Evolutionary conservation across 192 early-diverging fungal species (phyloP).

Genomic region (Phycomyces nitens): DNA sequence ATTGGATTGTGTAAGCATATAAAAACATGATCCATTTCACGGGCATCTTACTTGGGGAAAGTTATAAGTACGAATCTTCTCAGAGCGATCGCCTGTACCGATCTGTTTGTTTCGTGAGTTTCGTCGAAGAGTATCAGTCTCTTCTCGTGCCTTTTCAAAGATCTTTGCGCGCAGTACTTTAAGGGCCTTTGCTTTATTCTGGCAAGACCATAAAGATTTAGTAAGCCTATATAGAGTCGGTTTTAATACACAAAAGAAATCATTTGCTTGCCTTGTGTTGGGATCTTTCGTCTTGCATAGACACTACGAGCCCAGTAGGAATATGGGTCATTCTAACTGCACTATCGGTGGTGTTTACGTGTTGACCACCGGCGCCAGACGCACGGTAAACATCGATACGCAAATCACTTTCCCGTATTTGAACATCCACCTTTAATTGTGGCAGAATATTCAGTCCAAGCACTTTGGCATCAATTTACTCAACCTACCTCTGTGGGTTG

Average conservation of each 20-base stretch:
- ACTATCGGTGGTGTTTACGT: conserved; percentile 94
- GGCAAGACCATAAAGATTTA: not conserved
- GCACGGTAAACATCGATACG: conserved; percentile 72
- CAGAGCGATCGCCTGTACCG: conserved; percentile 66
- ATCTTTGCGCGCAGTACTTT: conserved; percentile 77
- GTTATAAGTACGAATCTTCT: conserved; percentile 84
- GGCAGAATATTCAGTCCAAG: too few species aligned
- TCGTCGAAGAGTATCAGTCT: conserved; percentile 52
- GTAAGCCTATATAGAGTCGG: not conserved
- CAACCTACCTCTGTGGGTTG: conserved; percentile 58
- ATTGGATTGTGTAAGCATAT: conserved; percentile 2
- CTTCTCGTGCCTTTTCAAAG: conserved; percentile 64
- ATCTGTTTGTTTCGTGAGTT: conserved; percentile 60
- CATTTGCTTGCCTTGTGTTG: conserved; percentile 61
- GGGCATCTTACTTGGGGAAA: conserved; percentile 57
- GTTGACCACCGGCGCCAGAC: conserved; percentile 85
- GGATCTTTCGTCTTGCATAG: conserved; percentile 91
- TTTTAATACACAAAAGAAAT: not conserved
- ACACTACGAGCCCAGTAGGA: conserved; percentile 82
- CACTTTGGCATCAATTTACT: not conserved
- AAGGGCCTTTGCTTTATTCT: conserved; percentile 87
- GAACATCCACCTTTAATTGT: conserved; percentile 49
- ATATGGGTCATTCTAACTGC: conserved; percentile 93
- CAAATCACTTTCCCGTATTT: conserved; percentile 63
- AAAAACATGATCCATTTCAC: not conserved